Conservation (phyloP, 345 rosid genomes). For the Aquilaria malaccensis region DNA sequence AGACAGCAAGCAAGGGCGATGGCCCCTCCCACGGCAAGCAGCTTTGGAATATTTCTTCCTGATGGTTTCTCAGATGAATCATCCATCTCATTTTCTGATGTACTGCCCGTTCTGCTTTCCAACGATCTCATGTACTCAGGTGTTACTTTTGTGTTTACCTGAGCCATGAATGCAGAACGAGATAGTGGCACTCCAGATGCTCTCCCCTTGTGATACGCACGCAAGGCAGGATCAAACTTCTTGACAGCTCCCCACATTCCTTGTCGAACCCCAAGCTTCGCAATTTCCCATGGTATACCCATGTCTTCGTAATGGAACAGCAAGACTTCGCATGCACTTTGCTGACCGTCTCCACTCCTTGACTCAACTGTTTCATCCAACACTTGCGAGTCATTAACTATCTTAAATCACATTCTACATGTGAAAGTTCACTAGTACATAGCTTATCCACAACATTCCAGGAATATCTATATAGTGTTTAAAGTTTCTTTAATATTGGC, state of each 20-base stretch:
- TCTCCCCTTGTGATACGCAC: constrained; percentile 57
- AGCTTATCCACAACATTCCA: not conserved
- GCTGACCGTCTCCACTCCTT: constrained; percentile 72
- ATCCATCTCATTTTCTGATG: constrained; percentile 23
- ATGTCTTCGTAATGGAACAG: constrained; percentile 95
- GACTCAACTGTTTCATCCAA: constrained; percentile 69
- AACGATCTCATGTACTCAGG: constrained; percentile 49
- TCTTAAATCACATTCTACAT: not conserved
- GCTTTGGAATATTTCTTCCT: constrained; percentile 54
- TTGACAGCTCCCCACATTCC: constrained; percentile 99
- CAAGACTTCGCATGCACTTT: constrained; percentile 82
- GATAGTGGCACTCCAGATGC: constrained; percentile 54
- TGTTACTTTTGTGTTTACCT: constrained; percentile 78
- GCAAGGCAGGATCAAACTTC: constrained; percentile 85
- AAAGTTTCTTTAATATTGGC: not conserved
- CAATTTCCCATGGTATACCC: constrained; percentile 98
- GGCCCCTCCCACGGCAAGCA: constrained; percentile 82
- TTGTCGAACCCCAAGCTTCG: constrained; percentile 85
- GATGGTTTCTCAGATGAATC: constrained; percentile 32
- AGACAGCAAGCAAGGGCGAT: constrained; percentile 75
- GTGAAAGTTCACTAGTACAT: not conserved
- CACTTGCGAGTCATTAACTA: constrained; percentile 6
- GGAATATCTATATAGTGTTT: not conserved
- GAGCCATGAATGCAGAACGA: constrained; percentile 68
- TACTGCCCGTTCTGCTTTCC: constrained; percentile 26